Conservation (phyloP, 2,329 filamentous ascomycete genomes). For the Epichloe bromicola region DNA sequence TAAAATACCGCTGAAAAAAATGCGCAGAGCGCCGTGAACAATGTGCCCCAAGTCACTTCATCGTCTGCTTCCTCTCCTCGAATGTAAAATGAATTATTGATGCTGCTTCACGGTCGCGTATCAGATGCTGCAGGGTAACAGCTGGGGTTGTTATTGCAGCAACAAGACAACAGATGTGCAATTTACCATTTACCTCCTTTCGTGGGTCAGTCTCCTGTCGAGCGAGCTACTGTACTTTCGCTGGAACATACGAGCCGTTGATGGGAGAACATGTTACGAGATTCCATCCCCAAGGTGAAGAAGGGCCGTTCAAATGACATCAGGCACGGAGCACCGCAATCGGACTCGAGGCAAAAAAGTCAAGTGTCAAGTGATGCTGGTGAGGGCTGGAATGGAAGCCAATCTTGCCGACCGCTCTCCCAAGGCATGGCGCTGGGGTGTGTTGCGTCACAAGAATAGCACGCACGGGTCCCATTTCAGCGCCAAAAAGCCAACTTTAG, state of each 20-base stretch:
- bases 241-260: background rate
- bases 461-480: background rate
- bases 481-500: background rate
- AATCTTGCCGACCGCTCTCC: background rate
- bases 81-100: no score
- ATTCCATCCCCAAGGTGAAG: background rate
- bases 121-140: background rate
- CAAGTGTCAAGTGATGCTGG: background rate
- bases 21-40: no score
- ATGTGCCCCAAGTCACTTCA: background rate
- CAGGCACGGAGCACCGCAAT: background rate
- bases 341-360: background rate
- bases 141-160: background rate
- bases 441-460: slow-evolving; percentile 1
- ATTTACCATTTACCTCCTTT: no score
- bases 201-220: no score
- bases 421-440: background rate
- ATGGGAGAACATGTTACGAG: background rate
- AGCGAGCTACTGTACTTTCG: no score
- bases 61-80: background rate
- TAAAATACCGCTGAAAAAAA: no score
- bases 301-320: background rate
- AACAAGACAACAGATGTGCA: background rate
- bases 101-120: background rate
- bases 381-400: slow-evolving; percentile 2